phyloP scores from a whole-genome alignment of 768 basidiomycete genomes.

The Rhizopogon vulgaris region DNA sequence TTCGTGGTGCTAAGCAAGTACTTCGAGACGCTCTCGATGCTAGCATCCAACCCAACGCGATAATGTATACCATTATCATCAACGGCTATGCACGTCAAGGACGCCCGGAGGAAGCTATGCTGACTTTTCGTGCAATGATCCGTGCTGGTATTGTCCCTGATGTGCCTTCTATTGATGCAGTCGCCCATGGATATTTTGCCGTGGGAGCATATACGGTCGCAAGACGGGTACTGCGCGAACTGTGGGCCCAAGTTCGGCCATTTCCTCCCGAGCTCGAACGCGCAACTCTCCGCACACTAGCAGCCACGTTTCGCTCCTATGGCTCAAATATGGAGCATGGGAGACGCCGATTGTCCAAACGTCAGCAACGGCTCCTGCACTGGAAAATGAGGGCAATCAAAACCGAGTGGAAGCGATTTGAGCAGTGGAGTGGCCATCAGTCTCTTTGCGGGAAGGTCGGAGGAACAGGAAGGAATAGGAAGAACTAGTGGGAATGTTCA shows the following conservation, averaged over 20 bases:
- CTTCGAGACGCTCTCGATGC: slow-evolving; percentile 46
- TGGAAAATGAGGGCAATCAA: slow-evolving; percentile 28
- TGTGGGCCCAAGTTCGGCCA: slow-evolving; percentile 63
- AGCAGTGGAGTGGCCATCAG: neutral
- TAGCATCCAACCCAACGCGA: slow-evolving; percentile 51
- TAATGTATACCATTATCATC: slow-evolving; percentile 77
- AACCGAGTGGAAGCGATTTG: slow-evolving; percentile 17
- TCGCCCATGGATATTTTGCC: slow-evolving; percentile 61
- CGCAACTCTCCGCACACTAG: slow-evolving; percentile 41
- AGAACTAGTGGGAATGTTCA: neutral
- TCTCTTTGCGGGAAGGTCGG: neutral
- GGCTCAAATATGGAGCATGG: slow-evolving; percentile 15
- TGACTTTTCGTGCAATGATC: slow-evolving; percentile 59
- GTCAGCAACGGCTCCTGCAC: slow-evolving; percentile 31
- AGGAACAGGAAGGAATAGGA: neutral
- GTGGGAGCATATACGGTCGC: slow-evolving; percentile 47
- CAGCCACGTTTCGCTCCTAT: slow-evolving; percentile 41
- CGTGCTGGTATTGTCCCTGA: slow-evolving; percentile 60
- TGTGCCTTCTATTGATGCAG: slow-evolving; percentile 61
- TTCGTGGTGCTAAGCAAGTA: slow-evolving; percentile 46
- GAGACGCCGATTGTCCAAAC: slow-evolving; percentile 21
- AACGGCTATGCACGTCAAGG: slow-evolving; percentile 60
- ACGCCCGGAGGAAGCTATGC: slow-evolving; percentile 45
- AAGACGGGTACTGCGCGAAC: slow-evolving; percentile 43
- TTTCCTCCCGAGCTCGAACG: slow-evolving; percentile 46